These are phyloP conservation scores for Leccinum broughii DNA, from an alignment of 768 basidiomycete species.

Conservation along the genomic window DNA sequence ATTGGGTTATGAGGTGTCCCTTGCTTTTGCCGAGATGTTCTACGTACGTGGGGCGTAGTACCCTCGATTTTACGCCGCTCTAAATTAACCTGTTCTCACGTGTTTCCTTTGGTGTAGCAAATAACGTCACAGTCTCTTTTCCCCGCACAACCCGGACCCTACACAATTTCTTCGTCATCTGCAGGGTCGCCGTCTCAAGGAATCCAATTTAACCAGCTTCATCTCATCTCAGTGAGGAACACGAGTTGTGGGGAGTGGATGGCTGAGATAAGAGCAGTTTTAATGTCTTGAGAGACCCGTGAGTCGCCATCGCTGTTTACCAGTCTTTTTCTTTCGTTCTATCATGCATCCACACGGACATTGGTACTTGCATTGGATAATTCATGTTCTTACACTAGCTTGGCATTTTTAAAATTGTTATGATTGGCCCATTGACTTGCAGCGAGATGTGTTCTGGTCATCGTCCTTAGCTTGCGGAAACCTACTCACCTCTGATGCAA, in stretches of 20 bases:
- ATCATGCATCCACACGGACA: conserved; percentile 1
- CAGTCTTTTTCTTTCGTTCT: neutral
- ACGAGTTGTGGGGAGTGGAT: conserved; percentile 31
- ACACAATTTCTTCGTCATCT: conserved; percentile 14
- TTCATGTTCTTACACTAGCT: neutral
- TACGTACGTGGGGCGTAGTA: conserved; percentile 21
- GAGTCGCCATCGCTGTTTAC: conserved; percentile 7
- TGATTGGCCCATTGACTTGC: conserved; percentile 1
- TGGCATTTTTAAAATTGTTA: neutral
- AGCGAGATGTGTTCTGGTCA: conserved; percentile 8
- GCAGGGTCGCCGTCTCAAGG: conserved; percentile 15
- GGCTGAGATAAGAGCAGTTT: conserved; percentile 28
- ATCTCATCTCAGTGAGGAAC: conserved; percentile 27
- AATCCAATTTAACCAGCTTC: conserved; percentile 26
- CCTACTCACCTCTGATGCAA: neutral
- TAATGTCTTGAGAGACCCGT: conserved; percentile 11
- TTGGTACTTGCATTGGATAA: conserved; percentile 7
- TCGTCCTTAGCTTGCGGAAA: neutral
- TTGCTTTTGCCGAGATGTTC: conserved; percentile 33
- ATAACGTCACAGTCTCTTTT: conserved; percentile 16
- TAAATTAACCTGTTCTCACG: conserved; percentile 4
- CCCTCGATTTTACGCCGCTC: neutral
- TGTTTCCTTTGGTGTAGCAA: conserved; percentile 11
- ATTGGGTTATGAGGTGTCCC: conserved; percentile 30
- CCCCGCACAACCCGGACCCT: conserved; percentile 20